Conservation (phyloP, 257 asterid genomes). For the Solanum chilense region DNA sequence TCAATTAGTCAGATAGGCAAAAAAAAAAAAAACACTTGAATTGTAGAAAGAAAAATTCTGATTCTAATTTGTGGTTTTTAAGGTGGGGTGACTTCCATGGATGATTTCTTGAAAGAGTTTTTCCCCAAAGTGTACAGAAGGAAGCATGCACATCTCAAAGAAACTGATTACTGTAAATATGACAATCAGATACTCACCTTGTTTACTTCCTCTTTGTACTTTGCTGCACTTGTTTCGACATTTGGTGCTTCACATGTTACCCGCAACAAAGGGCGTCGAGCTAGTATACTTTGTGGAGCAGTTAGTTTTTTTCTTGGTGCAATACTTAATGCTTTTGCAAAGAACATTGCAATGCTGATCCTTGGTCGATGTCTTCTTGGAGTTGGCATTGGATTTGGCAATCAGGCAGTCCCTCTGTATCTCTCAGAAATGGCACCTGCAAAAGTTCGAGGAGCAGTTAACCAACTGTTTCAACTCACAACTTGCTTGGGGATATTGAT, state of each 20-base stretch:
- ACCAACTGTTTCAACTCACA: conserved; percentile 49
- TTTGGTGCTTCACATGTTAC: conserved; percentile 60
- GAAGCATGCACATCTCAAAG: conserved; percentile 31
- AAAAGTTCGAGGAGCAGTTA: conserved; percentile 43
- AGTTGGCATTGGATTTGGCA: conserved; percentile 79
- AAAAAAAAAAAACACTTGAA: background rate
- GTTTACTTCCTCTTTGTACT: conserved; percentile 71
- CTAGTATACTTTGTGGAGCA: conserved; percentile 58
- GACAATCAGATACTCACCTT: conserved; percentile 70
- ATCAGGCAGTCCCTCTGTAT: conserved; percentile 70
- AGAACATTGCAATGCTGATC: conserved; percentile 49
- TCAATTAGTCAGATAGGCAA: background rate
- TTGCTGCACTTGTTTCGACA: conserved; percentile 58
- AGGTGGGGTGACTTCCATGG: conserved; percentile 92
- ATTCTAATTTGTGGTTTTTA: background rate
- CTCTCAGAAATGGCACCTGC: conserved; percentile 68
- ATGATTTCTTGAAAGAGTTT: conserved; percentile 55
- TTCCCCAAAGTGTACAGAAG: conserved; percentile 53
- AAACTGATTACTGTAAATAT: conserved; percentile 71
- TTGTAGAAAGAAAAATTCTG: background rate
- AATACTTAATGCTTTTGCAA: conserved; percentile 45
- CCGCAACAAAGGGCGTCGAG: conserved; percentile 46
- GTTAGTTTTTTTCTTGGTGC: conserved; percentile 61
- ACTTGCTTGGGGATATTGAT: conserved; percentile 42
- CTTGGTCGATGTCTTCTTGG: conserved; percentile 69